These are phyloP conservation scores for Penicillium ochrochloron DNA, from an alignment of 495 filamentous ascomycete species.

Conservation along the genomic window DNA sequence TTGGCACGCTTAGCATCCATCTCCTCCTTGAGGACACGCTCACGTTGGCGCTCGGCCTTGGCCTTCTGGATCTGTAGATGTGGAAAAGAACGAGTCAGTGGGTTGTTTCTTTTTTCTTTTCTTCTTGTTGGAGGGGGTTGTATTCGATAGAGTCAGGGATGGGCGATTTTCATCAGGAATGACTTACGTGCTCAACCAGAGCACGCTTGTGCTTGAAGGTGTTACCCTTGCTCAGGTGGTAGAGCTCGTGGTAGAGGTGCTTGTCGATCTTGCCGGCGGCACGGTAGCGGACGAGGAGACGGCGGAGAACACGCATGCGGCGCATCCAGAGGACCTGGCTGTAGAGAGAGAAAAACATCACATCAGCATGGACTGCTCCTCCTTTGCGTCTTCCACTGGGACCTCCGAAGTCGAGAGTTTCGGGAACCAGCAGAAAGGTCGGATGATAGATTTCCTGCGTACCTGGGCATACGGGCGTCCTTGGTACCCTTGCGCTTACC, in stretches of 20 bases:
- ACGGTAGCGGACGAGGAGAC: conserved; percentile 99
- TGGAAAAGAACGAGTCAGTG: conserved; percentile 37
- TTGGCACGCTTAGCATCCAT: conserved; percentile 99
- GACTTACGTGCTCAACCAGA: conserved; percentile 97
- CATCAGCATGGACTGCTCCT: conserved; percentile 24
- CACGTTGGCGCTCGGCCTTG: conserved; percentile 98
- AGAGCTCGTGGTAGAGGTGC: conserved; percentile 99
- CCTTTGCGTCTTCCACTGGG: conserved; percentile 7
- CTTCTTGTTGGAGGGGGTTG: background rate
- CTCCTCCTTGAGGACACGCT: conserved; percentile 93
- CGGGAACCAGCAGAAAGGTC: background rate
- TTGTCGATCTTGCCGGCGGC: conserved; percentile 99
- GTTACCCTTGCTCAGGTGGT: conserved; percentile 99
- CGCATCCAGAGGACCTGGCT: conserved; percentile 99
- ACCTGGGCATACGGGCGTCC: conserved; percentile 99
- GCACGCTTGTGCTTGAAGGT: conserved; percentile 99
- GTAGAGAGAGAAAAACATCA: conserved; percentile 24
- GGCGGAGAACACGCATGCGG: conserved; percentile 97
- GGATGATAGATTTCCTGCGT: conserved; percentile 43
- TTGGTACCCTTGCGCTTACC: conserved; percentile 99
- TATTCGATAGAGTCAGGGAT: conserved; percentile 7
- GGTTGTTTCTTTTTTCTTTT: conserved; percentile 3
- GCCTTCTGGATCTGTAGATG: conserved; percentile 90
- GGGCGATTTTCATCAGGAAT: conserved; percentile 13
- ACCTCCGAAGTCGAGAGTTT: background rate